Base-by-base conservation (phyloP, 129 eudicot species). In the Deinandra increscens region DNA sequence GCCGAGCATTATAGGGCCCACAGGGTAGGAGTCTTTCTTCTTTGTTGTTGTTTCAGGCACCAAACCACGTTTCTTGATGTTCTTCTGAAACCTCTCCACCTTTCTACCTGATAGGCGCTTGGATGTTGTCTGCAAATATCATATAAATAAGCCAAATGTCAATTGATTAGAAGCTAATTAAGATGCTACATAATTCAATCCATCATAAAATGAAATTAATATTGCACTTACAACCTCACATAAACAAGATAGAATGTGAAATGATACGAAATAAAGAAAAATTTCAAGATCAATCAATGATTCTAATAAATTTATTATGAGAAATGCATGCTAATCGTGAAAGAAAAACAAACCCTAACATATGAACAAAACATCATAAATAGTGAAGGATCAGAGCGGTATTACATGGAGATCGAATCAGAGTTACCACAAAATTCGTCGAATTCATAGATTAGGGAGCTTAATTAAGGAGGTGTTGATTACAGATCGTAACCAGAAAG, bases 61-160 rank as follows among this genome's bases (percentile, higher is more conserved):
- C 4, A 83, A 71, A 31, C 91, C 91, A 39, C 91, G 81, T 66
- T 75, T 86, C 78, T 78, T 80, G 80, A 86, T 86, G 83, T 86
- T 86, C 87, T 86, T 86, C 70, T 86, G 87, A 64, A 86, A 86
- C 82, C 68, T 86, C 86, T 80, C 82, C 60, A 86, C 88, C 75
- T 86, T 86, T 79, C 85, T 83, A 50, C 80, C 88, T n/a, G 91
- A 81, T 13, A 86, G 70, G 43, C 91, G 85, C 80, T 71, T 86
- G 60, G 88, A 86, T 26, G 84, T 78, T 13, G 91, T 86, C 91
- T 86, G 44, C n/a, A 67, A 22, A 68, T 59, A 72, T 18, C 39
- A 36, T 0, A 36, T 7, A 36, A 4, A 36, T 26, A 26, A 26
- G 31, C 31, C 31, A 26, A 26, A 26, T 26, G 31, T 26, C 31